Evolutionary conservation across 2,329 filamentous ascomycete species (phyloP).

Genomic region (Metarhizium robertsii): DNA sequence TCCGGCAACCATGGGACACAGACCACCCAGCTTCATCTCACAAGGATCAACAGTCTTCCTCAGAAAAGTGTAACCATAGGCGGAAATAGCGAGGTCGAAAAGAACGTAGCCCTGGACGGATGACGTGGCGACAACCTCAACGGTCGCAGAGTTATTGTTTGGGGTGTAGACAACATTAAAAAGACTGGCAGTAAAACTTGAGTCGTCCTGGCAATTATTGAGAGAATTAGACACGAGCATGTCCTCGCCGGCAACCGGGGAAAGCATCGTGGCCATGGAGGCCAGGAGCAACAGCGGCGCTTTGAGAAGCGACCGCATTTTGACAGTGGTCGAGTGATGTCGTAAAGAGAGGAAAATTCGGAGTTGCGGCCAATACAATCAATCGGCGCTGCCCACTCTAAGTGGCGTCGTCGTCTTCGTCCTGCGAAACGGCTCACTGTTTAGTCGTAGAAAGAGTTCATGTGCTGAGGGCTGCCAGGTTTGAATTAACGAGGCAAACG

Average conservation of each 20-base stretch:
- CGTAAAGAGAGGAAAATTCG: neutral
- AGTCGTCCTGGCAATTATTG: constrained; percentile 75
- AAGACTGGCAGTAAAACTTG: constrained; percentile 75
- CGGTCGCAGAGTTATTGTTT: constrained; percentile 59
- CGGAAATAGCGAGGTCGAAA: constrained; percentile 66
- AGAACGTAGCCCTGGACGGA: constrained; percentile 73
- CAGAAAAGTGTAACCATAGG: constrained; percentile 72
- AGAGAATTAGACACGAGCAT: constrained; percentile 76
- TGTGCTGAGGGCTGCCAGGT: neutral
- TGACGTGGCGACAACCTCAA: constrained; percentile 74
- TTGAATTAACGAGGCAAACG: neutral
- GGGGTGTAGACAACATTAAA: constrained; percentile 81
- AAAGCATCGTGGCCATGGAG: constrained; percentile 31
- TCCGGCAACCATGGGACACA: constrained; percentile 87
- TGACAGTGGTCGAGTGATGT: constrained; percentile 10
- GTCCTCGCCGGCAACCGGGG: constrained; percentile 48
- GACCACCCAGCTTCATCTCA: constrained; percentile 54
- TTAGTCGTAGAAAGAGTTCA: neutral
- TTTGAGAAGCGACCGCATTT: constrained; percentile 38
- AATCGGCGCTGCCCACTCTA: too few relatives aligned
- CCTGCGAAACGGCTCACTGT: neutral
- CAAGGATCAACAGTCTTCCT: constrained; percentile 68
- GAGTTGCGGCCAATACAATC: neutral
- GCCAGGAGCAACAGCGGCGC: constrained; percentile 36
- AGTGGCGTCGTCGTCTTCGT: too few relatives aligned